Evolutionary conservation across 306 rosid genomes (phyloP), one percentile per base, ranked within the genome.

Genomic region (Leucaena leucocephala): DNA sequence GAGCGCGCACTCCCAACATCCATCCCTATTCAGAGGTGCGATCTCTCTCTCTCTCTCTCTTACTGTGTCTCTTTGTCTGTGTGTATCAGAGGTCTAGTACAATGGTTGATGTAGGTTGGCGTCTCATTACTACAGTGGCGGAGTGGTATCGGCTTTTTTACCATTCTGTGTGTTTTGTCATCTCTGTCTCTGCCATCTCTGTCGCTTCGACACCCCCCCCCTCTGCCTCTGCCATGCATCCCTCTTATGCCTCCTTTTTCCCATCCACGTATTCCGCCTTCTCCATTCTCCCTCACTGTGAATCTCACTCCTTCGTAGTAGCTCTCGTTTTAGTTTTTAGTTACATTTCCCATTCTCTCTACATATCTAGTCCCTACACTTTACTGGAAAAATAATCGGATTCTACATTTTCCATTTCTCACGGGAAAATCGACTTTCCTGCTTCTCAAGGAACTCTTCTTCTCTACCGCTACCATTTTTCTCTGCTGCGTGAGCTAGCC

Each of bases 171-270:
- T 83, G 88, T 80, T 85, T 82, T 48, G 85, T 83, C 86, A 77
- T 85, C 67, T 77, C 27, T 76, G 85, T 80, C 83, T 72, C 86
- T 87, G 91, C 78, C 81, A 63, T 80, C 61, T 72, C 71, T 86
- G 88, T 90, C 89, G 80, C 64, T 55, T 22, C 68, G 63, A 7
- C 34, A 43, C 48, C 35, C 8, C 49, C 10, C 2, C 48, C 36
- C 33, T 61, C 54, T 44, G 80, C 76, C 22, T 44, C 68, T 78
- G 57, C 65, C 74, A 33, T 71, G 57, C 71, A 66, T n/a, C 38
- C 69, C 71, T 34, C 72, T 1, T 43, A 6, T 65, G 68, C 68
- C 71, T 35, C 73, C 63, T 44, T 74, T 69, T 73, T 72, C 73
- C 50, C 50, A 16, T 75, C 59, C 81, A 70, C 57, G 65, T 75